Evolutionary conservation across 2,329 filamentous ascomycete genomes (phyloP), one percentile per base, ranked within the genome.

Genomic region (Epichloe sibirici): DNA sequence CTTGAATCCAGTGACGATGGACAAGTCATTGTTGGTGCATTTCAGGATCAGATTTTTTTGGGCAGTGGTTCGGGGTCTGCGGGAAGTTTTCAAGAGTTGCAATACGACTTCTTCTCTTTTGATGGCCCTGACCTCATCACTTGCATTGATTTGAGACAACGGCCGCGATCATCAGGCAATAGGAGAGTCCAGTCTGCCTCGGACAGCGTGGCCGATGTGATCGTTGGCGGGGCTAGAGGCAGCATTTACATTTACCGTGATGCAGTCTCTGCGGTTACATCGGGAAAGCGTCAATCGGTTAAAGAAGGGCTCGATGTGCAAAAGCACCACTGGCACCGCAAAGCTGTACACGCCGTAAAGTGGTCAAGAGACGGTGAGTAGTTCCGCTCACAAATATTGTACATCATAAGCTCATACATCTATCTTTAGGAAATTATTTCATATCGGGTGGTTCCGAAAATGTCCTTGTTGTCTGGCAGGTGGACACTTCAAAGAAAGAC

Each of bases 401-500:
- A n/a, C 45, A 35, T 21, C 4, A 23, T 15, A 3, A 56, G 58
- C 71, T 72, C 56, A 72, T 61, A 9, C 11, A 21, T 42, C 5
- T 46, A 47, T 45, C 48, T 8, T 13, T 59, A 93, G 88, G 88
- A 49, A 90, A 95, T 64, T 98, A 98, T 66, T 71, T 98, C 54
- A 84, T 98, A 50, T 97, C 93, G 53, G 93, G 93, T 63, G 93
- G 93, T 35, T 82, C 83, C 23, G 93, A 98, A 69, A 90, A 89
- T 7, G 86, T 89, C 21, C 74, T 98, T 43, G 88, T 95, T 8
- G 73, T 96, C 35, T 97, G 90, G 90, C 93, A 98, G 69, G 74
- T 96, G 53, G 88, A 94, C 59, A 96, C 91, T 0, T 83, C 83
- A 57, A 85, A 85, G 64, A 82, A 82, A 62, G 86, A 93, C 63